These are phyloP conservation scores for Colletotrichum plurivorum DNA, from an alignment of 2,329 filamentous ascomycete species.

Conservation along the genomic window DNA sequence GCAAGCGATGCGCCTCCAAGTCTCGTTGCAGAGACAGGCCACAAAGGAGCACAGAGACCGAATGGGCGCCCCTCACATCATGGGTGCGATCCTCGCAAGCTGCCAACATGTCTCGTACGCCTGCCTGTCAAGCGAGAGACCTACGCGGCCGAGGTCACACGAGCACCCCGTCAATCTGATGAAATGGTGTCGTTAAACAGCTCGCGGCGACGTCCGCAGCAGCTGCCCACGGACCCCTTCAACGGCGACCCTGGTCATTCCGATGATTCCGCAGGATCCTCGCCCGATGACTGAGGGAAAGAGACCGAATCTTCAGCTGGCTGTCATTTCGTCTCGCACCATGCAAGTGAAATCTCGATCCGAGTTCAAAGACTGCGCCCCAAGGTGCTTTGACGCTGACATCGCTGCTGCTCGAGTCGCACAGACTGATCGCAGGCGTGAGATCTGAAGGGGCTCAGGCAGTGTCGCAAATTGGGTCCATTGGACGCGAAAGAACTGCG, in stretches of 20 bases:
- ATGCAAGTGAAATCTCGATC: conserved; percentile 26
- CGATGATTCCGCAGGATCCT: conserved; percentile 2
- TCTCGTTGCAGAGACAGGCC: conserved; percentile 7
- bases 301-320: background rate
- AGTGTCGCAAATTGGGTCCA: conserved; percentile 12
- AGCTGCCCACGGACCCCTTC: background rate
- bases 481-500: background rate
- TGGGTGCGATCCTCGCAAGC: background rate
- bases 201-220: conserved; percentile 11
- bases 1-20: conserved; percentile 11
- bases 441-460: conserved; percentile 16
- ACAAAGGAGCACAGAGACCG: conserved; percentile 1
- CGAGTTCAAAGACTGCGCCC: background rate
- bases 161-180: background rate
- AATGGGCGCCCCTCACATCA: conserved; percentile 14
- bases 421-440: conserved; percentile 23
- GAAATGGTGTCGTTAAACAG: background rate
- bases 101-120: background rate
- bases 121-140: background rate
- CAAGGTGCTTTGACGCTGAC: conserved; percentile 23
- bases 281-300: background rate
- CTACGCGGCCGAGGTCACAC: too few relatives aligned
- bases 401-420: conserved; percentile 1
- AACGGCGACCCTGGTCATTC: background rate
- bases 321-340: background rate